A percentile compares a stretch with the other conserved stretches of the same genome.
Evolutionary conservation across 2,329 filamentous ascomycete species (phyloP).

Genomic region (Pseudocercospora fuligena): DNA sequence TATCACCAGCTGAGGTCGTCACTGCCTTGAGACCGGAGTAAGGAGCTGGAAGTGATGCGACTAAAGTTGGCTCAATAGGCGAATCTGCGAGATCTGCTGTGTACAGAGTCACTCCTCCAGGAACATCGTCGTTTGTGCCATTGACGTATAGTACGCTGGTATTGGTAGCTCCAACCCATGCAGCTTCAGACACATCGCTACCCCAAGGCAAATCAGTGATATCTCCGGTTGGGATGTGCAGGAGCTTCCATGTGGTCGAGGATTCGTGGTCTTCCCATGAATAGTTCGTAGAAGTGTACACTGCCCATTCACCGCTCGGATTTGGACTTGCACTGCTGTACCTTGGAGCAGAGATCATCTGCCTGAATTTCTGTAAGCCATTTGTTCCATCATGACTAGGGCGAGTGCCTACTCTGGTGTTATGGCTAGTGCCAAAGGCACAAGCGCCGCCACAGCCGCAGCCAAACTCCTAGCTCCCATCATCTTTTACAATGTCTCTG

Average conservation of each 20-base stretch:
- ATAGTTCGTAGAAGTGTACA: constrained; percentile 32
- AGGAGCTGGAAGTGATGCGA: constrained; percentile 40
- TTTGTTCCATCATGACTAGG: not conserved
- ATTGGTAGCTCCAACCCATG: constrained; percentile 40
- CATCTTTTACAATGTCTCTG: not conserved
- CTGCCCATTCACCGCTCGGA: constrained; percentile 40
- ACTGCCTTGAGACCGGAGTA: constrained; percentile 46
- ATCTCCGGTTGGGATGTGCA: constrained; percentile 30
- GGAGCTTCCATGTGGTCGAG: constrained; percentile 32
- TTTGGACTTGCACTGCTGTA: constrained; percentile 32
- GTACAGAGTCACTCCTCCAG: constrained; percentile 45
- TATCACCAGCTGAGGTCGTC: constrained; percentile 33
- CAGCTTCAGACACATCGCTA: constrained; percentile 32
- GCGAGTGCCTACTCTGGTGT: constrained; percentile 22
- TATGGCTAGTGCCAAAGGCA: constrained; percentile 18
- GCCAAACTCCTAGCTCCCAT: not conserved
- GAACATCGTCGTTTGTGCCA: constrained; percentile 31
- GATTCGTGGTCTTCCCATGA: constrained; percentile 33
- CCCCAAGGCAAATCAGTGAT: constrained; percentile 31
- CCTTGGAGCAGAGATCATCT: constrained; percentile 36
- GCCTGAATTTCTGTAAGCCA: constrained; percentile 25
- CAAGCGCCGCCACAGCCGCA: constrained; percentile 6
- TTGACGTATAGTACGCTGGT: constrained; percentile 39
- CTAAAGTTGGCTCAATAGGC: constrained; percentile 31
- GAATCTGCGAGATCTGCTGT: constrained; percentile 41